Conservation (phyloP, 75 land plant genomes). For the Pseudotsuga menziesii region DNA sequence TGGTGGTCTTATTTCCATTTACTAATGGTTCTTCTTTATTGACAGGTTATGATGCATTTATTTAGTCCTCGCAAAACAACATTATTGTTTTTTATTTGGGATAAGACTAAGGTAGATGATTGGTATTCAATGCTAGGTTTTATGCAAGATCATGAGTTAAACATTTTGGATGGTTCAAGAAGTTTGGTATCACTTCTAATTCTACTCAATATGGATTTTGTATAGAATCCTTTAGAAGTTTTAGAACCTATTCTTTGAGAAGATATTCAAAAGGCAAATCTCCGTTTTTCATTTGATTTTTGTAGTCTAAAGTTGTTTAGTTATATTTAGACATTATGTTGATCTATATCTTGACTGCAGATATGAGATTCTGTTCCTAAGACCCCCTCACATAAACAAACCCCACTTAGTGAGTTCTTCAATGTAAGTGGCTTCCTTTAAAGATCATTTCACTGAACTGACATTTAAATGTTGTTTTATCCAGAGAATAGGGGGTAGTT, state of each 20-base stretch:
- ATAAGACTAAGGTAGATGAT: conserved; percentile 68
- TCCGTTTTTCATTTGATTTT: too few relatives aligned
- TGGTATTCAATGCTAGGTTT: too few relatives aligned
- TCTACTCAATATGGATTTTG: background rate
- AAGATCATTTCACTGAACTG: too few relatives aligned
- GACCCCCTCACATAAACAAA: conserved; percentile 57
- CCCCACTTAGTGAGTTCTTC: conserved; percentile 79
- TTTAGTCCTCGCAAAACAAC: conserved; percentile 92
- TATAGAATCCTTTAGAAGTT: conserved; percentile 74
- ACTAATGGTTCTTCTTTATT: too few relatives aligned
- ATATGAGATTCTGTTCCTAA: conserved; percentile 93
- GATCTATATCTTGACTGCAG: conserved; percentile 24
- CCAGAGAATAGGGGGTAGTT: too few relatives aligned
- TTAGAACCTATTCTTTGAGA: conserved; percentile 74
- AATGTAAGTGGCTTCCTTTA: conserved; percentile 33
- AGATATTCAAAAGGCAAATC: conserved; percentile 83
- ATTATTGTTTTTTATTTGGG: conserved; percentile 82
- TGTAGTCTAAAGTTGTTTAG: too few relatives aligned
- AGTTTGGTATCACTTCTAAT: too few relatives aligned
- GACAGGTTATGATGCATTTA: conserved; percentile 69
- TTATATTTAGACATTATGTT: too few relatives aligned
- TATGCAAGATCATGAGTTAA: too few relatives aligned
- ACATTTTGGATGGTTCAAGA: too few relatives aligned
- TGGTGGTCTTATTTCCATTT: too few relatives aligned
- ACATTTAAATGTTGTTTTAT: too few relatives aligned